Percentiles rank a stretch among this genome's conserved stretches.
phyloP scores from a whole-genome alignment of 2,329 filamentous ascomycete species.

The Nemania abortiva region DNA sequence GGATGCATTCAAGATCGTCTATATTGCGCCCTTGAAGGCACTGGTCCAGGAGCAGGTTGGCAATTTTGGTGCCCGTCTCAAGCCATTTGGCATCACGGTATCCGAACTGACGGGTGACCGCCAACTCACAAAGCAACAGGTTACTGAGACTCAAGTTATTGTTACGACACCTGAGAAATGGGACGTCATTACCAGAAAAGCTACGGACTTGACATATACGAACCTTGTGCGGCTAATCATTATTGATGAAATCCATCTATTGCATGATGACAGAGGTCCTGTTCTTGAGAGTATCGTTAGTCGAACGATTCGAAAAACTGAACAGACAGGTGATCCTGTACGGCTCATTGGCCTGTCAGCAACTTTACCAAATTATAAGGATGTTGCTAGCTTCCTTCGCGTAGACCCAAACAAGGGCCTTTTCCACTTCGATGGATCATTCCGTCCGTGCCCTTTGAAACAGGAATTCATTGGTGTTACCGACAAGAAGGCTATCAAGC shows the following conservation, averaged over 20 bases:
- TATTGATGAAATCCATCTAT: constrained; percentile 97
- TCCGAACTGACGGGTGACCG: constrained; percentile 97
- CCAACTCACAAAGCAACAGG: constrained; percentile 98
- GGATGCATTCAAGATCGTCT: constrained; percentile 98
- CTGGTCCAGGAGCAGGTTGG: constrained; percentile 98
- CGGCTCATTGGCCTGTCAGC: constrained; percentile 93
- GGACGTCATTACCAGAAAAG: constrained; percentile 98
- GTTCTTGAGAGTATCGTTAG: constrained; percentile 97
- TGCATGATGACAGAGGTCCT: constrained; percentile 96
- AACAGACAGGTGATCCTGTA: constrained; percentile 94
- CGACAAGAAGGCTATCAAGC: constrained; percentile 98
- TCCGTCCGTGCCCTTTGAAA: constrained; percentile 90
- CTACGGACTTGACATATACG: constrained; percentile 95
- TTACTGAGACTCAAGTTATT: constrained; percentile 96
- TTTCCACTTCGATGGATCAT: constrained; percentile 97
- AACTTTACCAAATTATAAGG: constrained; percentile 94
- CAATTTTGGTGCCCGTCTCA: constrained; percentile 92
- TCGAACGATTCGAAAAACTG: constrained; percentile 89
- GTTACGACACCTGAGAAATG: constrained; percentile 99
- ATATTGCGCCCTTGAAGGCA: constrained; percentile 95
- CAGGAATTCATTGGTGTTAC: constrained; percentile 98
- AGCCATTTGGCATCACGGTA: constrained; percentile 90
- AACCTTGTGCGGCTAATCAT: constrained; percentile 96
- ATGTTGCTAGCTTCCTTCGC: constrained; percentile 94
- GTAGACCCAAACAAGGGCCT: constrained; percentile 87